These are phyloP conservation scores for Saccharomyces hybrid DNA, from an alignment of 1,139 yeast species.

Conservation along the genomic window DNA sequence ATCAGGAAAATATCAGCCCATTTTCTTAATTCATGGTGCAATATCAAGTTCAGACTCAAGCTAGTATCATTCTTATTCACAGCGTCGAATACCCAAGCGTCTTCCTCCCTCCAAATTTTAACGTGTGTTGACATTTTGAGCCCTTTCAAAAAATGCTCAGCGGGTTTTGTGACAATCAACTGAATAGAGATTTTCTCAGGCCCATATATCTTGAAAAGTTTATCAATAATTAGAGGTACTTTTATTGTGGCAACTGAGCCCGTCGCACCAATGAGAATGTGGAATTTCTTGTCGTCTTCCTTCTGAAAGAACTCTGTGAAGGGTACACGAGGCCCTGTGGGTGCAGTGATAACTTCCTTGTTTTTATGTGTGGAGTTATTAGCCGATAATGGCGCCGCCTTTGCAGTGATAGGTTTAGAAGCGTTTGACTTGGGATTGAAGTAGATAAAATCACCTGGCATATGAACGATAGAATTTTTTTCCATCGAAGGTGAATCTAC, in stretches of 20 bases:
- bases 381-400: not conserved
- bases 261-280: constrained; percentile 82
- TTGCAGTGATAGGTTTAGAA: not conserved
- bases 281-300: constrained; percentile 75
- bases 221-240: constrained; percentile 78
- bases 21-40: constrained; percentile 81
- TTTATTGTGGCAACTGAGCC: constrained; percentile 97
- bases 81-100: constrained; percentile 68
- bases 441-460: constrained; percentile 33
- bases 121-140: constrained; percentile 74
- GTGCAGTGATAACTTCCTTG: constrained; percentile 40
- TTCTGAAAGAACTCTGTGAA: constrained; percentile 63
- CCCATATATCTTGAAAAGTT: constrained; percentile 69
- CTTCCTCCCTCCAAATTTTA: constrained; percentile 88
- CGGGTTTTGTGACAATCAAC: constrained; percentile 73
- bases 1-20: constrained; percentile 93
- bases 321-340: constrained; percentile 64
- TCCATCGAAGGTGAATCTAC: constrained; percentile 17
- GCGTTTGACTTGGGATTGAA: constrained; percentile 13
- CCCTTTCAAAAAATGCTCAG: constrained; percentile 76
- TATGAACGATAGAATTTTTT: constrained; percentile 29
- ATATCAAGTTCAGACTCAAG: constrained; percentile 38
- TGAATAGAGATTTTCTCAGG: constrained; percentile 70
- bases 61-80: constrained; percentile 41
- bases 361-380: not conserved